phyloP scores from a whole-genome alignment of 139 green algal genomes.

The Coelastrella sp. region DNA sequence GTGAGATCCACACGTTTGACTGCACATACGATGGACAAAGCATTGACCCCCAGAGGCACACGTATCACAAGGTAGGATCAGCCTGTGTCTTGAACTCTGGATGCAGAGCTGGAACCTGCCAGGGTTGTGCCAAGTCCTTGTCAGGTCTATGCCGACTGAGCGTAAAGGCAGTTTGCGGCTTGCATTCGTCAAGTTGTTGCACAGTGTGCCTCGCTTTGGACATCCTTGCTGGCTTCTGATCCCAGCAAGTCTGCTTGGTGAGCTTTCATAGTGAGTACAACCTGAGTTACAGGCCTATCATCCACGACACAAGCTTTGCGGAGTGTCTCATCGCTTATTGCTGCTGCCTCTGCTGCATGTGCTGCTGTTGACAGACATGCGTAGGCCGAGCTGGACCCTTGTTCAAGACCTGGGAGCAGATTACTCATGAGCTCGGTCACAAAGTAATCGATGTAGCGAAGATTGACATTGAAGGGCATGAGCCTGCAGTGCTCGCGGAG shows the following conservation, averaged over 20 bases:
- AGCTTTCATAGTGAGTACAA: no score
- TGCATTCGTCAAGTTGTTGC: no score
- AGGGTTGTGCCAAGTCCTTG: no score
- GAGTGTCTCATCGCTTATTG: no score
- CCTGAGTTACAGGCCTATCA: neutral
- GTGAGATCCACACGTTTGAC: slow-evolving; percentile 45
- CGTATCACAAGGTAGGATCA: slow-evolving; percentile 35
- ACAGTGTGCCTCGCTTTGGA: no score
- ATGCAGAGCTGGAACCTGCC: neutral
- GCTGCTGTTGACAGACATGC: neutral
- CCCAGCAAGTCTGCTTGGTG: no score
- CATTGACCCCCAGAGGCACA: slow-evolving; percentile 11
- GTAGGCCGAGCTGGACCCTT: neutral
- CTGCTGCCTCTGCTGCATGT: slow-evolving; percentile 7
- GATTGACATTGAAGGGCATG: slow-evolving; percentile 44
- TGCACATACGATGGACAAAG: slow-evolving; percentile 23
- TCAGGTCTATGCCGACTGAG: no score
- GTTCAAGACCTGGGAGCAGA: slow-evolving; percentile 28
- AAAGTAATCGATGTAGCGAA: neutral
- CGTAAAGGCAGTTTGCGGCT: no score
- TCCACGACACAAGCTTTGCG: neutral
- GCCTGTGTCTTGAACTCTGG: neutral
- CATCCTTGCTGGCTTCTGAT: no score
- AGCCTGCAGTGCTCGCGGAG: slow-evolving; percentile 21
- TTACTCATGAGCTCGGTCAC: slow-evolving; percentile 7